These are phyloP conservation scores for Cocos nucifera DNA, from an alignment of 176 grass and related monocot genomes.

Conservation along the genomic window DNA sequence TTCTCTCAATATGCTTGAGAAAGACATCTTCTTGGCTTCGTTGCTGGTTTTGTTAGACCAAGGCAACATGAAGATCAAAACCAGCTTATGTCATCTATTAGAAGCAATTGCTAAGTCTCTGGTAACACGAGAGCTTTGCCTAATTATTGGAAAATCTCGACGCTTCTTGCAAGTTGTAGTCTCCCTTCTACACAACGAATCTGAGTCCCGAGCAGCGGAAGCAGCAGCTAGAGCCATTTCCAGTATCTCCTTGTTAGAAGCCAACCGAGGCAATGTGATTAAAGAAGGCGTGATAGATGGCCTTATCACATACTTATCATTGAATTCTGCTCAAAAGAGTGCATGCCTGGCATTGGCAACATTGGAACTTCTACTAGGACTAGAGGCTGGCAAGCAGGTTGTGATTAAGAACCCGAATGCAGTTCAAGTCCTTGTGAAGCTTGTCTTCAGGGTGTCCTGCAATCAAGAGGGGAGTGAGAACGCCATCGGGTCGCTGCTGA, in stretches of 20 bases:
- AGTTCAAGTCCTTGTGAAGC: conserved; percentile 40
- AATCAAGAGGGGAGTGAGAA: conserved; percentile 67
- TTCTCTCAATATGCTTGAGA: conserved; percentile 59
- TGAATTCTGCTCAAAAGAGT: conserved; percentile 3
- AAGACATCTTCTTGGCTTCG: conserved; percentile 30
- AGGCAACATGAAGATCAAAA: conserved; percentile 35
- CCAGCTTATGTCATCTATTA: conserved; percentile 46
- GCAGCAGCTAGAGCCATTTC: conserved; percentile 45
- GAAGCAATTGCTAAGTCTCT: conserved; percentile 46
- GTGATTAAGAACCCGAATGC: conserved; percentile 29
- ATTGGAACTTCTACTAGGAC: conserved; percentile 38
- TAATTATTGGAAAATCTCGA: conserved; percentile 34
- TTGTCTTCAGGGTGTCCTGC: conserved; percentile 64
- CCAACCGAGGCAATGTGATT: conserved; percentile 41
- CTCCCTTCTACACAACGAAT: conserved; percentile 26
- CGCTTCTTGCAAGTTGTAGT: conserved; percentile 47
- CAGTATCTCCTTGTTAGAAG: conserved; percentile 33
- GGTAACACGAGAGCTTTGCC: conserved; percentile 31
- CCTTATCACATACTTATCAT: conserved; percentile 42
- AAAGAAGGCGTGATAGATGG: conserved; percentile 35
- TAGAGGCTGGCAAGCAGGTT: conserved; percentile 35
- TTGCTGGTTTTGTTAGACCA: conserved; percentile 38
- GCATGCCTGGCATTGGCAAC: conserved; percentile 36
- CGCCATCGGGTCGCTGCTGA: conserved; percentile 52
- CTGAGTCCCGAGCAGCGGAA: conserved; percentile 18